Base-by-base conservation (phyloP, 73 alveolate genomes). In the Durusdinium trenchii region DNA sequence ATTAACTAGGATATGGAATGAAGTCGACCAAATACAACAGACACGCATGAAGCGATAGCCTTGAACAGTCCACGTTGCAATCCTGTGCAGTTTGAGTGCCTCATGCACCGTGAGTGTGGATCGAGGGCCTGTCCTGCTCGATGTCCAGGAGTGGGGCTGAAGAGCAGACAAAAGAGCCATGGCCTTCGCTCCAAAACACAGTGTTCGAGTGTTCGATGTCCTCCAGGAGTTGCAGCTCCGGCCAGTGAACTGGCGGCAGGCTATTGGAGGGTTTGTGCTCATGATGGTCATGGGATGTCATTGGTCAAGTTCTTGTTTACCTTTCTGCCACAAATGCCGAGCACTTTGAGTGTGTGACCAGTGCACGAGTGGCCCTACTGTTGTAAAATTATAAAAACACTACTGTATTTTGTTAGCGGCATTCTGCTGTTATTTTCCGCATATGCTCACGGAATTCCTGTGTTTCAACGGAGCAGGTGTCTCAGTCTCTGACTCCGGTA, bases 91-190 rank as follows among this genome's bases (percentile, higher is more conserved):
- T 47, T 14, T 47, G 30, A 36, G 86, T 40, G 43, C 71, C 40
- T 47, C 98, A 6, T 51, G 46, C 20, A 91, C 98, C 2, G 30
- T 91, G 79, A 50, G 90, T 38, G 71, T 91, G 62, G 98, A 91
- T 69, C 90, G 90, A 6, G 98, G 98, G 14, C 61, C 78, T 5
- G 47, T 43, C 6, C 38, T 91, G 61, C 87, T 91, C 18, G 98
- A 91, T 28, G 69, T 91, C 46, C 98, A 91, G 98, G 98, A 91
- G 57, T 23, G n/a, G n/a, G 14, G 42, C 23, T 16, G 61, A 57
- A 12, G 23, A 1, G 73, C n/a, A 0, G 73, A n/a, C n/a, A n/a
- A n/a, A n/a, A n/a, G n/a, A n/a, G n/a, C n/a, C n/a, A n/a, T n/a
- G n/a, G n/a, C 69, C 73, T 60, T 60, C 30, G 73, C 18, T 60